A percentile compares a stretch with the other conserved stretches of the same genome.
Conservation (phyloP, 2,329 filamentous ascomycete species). For the Pestalotiopsis sp. region DNA sequence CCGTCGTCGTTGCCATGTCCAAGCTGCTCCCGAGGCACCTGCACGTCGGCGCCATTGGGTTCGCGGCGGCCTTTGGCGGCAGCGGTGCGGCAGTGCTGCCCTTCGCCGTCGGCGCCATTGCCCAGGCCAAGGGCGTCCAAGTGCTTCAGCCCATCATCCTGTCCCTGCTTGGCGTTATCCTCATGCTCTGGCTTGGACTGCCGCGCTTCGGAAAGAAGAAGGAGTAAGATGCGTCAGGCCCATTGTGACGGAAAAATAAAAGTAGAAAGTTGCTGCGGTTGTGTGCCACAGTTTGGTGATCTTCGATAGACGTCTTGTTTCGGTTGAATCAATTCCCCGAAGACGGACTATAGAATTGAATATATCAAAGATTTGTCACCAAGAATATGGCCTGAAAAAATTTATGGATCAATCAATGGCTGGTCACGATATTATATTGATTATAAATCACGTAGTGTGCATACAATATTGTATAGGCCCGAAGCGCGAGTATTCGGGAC, state of each 20-base stretch:
- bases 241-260: neutral
- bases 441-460: neutral
- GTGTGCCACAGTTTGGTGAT: neutral
- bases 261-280: neutral
- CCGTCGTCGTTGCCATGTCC: constrained; percentile 69
- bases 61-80: constrained; percentile 75
- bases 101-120: constrained; percentile 68
- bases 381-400: too few species aligned
- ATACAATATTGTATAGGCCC: neutral
- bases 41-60: constrained; percentile 79
- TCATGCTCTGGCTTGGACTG: constrained; percentile 49
- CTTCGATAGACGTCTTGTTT: neutral
- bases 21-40: constrained; percentile 70
- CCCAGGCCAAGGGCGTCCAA: constrained; percentile 56
- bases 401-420: too few species aligned
- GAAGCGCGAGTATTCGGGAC: neutral
- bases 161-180: constrained; percentile 46
- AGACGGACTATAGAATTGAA: too few species aligned
- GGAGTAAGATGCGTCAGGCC: constrained; percentile 27
- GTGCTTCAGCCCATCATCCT: constrained; percentile 60
- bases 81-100: constrained; percentile 70
- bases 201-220: constrained; percentile 43
- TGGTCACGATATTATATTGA: neutral
- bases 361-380: too few species aligned
- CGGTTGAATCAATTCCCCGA: neutral